Evolutionary conservation across 2,329 filamentous ascomycete genomes (phyloP).

Genomic region (Ceratocystis colombiana): DNA sequence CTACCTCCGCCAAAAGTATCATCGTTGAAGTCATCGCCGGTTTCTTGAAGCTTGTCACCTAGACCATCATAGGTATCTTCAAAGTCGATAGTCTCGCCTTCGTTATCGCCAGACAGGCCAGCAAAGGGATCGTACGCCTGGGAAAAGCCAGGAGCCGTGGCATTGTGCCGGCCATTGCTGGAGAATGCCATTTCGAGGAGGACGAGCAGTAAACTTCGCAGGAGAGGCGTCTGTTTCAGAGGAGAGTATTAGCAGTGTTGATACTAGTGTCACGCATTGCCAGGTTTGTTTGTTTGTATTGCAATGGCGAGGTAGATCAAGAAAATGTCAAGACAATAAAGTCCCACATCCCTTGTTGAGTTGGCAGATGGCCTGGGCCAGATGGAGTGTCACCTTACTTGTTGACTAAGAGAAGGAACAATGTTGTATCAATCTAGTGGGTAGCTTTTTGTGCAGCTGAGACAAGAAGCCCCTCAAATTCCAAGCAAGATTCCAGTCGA

Average conservation of each 20-base stretch:
- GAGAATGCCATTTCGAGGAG: constrained; percentile 73
- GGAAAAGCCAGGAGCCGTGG: constrained; percentile 67
- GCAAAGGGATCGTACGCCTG: constrained; percentile 79
- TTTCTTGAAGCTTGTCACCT: constrained; percentile 81
- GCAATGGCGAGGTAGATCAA: not conserved
- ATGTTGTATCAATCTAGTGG: not conserved
- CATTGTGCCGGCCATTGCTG: constrained; percentile 60
- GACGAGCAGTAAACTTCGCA: not conserved
- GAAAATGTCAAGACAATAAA: not conserved
- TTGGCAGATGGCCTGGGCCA: not conserved
- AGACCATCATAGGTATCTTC: constrained; percentile 96
- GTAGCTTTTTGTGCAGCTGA: not conserved
- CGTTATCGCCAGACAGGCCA: constrained; percentile 56
- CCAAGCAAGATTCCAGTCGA: constrained; percentile 1
- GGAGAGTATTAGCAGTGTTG: not conserved
- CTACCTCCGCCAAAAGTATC: constrained; percentile 68
- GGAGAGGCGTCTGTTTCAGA: not conserved
- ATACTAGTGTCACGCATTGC: no score
- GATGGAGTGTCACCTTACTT: not conserved
- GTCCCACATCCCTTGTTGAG: not conserved
- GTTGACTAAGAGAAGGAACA: not conserved
- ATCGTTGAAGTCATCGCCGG: constrained; percentile 89
- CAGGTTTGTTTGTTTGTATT: not conserved
- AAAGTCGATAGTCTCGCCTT: constrained; percentile 58
- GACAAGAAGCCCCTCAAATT: not conserved